These are phyloP conservation scores for Reutealis trisperma DNA, from an alignment of 345 rosid species.

Conservation along the genomic window DNA sequence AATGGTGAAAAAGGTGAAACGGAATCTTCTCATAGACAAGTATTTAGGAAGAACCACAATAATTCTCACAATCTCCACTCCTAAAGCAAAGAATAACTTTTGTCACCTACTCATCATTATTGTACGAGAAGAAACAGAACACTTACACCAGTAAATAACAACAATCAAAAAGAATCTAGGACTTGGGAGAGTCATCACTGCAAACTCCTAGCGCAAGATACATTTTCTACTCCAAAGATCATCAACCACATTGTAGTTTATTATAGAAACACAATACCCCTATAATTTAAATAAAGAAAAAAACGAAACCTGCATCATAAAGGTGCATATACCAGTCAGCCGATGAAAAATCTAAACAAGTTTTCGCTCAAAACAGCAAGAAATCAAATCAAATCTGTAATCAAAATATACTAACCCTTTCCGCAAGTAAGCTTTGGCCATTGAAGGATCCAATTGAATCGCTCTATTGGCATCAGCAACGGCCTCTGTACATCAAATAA, in stretches of 20 bases:
- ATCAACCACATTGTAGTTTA: neutral
- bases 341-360: neutral
- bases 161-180: neutral
- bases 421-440: constrained; percentile 79
- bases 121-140: neutral
- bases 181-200: neutral
- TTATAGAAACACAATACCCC: no score
- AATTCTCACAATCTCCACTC: neutral
- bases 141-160: neutral
- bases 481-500: constrained; percentile 52
- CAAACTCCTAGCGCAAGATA: neutral
- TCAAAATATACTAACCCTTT: constrained; percentile 57
- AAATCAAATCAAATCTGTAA: neutral
- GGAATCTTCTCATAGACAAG: neutral
- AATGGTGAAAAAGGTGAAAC: neutral
- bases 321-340: neutral
- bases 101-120: neutral
- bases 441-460: constrained; percentile 62
- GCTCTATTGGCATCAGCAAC: constrained; percentile 83
- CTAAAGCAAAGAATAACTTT: neutral
- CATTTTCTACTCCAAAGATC: neutral
- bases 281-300: neutral
- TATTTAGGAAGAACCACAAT: neutral
- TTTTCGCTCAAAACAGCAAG: neutral
- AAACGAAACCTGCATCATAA: neutral